A percentile compares a stretch with the other conserved stretches of the same genome.
These are phyloP conservation scores for Colletotrichum sansevieriae DNA, from an alignment of 2,329 filamentous ascomycete genomes.

Conservation along the genomic window DNA sequence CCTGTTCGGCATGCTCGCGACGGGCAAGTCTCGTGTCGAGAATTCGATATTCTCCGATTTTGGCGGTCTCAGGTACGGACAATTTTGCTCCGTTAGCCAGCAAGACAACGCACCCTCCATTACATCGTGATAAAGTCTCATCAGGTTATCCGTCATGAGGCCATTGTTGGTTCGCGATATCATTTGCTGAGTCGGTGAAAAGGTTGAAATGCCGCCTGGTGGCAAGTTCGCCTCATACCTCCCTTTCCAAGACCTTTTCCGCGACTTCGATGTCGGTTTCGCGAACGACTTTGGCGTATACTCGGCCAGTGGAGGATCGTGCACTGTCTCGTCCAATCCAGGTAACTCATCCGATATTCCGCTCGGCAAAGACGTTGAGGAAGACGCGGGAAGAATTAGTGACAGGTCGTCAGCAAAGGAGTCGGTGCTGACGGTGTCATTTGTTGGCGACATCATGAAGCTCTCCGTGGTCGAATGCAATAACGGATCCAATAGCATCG, in stretches of 20 bases:
- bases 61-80: constrained; percentile 55
- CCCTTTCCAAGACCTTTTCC: constrained; percentile 15
- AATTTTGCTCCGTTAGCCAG: constrained; percentile 67
- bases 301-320: neutral
- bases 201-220: constrained; percentile 29
- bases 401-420: neutral
- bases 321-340: neutral
- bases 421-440: constrained; percentile 4
- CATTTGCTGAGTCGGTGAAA: constrained; percentile 43
- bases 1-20: constrained; percentile 54
- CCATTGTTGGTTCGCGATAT: constrained; percentile 48
- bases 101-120: constrained; percentile 66
- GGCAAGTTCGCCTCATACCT: neutral
- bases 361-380: neutral
- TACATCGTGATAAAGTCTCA: constrained; percentile 67
- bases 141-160: constrained; percentile 58
- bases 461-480: neutral
- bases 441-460: neutral
- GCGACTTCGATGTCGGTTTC: neutral
- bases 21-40: constrained; percentile 47
- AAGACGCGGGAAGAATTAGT: constrained; percentile 4
- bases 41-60: neutral
- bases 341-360: neutral
- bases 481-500: neutral
- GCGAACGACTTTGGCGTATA: no score